Evolutionary conservation across 2,329 filamentous ascomycete genomes (phyloP), one percentile per base, ranked within the genome.

Genomic region (Macrophomina phaseolina): DNA sequence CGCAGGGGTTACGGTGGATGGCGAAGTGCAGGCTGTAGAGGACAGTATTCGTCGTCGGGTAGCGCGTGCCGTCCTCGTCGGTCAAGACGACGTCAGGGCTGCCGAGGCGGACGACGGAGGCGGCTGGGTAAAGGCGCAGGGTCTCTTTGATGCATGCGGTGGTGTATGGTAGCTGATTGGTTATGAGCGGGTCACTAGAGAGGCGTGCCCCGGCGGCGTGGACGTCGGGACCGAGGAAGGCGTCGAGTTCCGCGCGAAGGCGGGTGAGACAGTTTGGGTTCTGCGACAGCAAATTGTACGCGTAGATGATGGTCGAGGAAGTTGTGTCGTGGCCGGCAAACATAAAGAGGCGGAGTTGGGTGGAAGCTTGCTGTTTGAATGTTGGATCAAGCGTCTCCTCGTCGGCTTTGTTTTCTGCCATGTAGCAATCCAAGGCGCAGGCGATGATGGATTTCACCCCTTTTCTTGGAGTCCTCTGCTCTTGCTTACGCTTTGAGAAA

Each of bases 161-260:
- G 3, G 84, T 85, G 71, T 85, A 87, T 0, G 80, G 78, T 30
- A 88, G 77, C 49, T 81, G 76, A 72, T 84, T 85, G 60, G 88
- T 77, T 3, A 83, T 78, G 66, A 11, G 5, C 7, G 64, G 64
- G 3, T 56, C 5, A 6, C 28, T 30, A 3, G 30, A 32, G 1
- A 65, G 28, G 1, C n/a, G 14, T 9, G 5, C 7, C 7, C 51
- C 52, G 6, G 49, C 63, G 5, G 36, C 3, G 12, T 9, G 5
- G 11, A 16, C 16, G 16, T 66, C 64, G 1, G 28, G 6, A 18
- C 84, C 82, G 49, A 87, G 82, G n/a, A 88, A 77, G 2, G 75
- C 74, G 69, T 85, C 82, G 69, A 86, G 84, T 71, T 89, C 86
- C 28, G 78, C 73, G 30, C 79, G 74, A 36, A 84, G 32, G 14